These are phyloP conservation scores for Rhodotorula sp. DNA, from an alignment of 1,284 basidiomycete species.

Conservation along the genomic window DNA sequence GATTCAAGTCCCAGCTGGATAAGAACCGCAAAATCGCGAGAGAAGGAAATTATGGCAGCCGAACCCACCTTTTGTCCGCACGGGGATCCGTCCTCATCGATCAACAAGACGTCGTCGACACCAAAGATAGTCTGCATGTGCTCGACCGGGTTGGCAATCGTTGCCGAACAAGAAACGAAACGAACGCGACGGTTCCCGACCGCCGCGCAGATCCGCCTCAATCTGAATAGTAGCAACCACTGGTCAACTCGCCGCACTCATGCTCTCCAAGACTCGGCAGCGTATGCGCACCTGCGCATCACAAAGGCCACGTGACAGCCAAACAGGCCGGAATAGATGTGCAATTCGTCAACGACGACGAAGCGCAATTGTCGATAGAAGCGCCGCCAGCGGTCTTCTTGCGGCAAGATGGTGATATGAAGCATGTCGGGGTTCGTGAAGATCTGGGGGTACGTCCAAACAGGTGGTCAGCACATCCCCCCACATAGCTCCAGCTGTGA, in stretches of 20 bases:
- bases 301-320: slow-evolving; percentile 72
- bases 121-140: slow-evolving; percentile 77
- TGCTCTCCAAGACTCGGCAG: too few relatives aligned
- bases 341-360: slow-evolving; percentile 66
- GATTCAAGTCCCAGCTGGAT: background rate
- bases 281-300: slow-evolving; percentile 56
- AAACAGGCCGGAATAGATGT: slow-evolving; percentile 46
- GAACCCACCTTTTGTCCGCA: slow-evolving; percentile 64
- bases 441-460: slow-evolving; percentile 65
- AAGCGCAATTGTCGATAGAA: slow-evolving; percentile 66
- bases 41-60: background rate
- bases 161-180: slow-evolving; percentile 87
- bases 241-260: background rate
- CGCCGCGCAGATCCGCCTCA: slow-evolving; percentile 76
- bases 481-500: too few relatives aligned
- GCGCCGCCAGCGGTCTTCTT: slow-evolving; percentile 80
- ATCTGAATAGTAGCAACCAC: slow-evolving; percentile 42
- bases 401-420: slow-evolving; percentile 78
- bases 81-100: slow-evolving; percentile 80
- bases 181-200: slow-evolving; percentile 67
- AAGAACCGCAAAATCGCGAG: background rate
- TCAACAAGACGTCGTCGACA: slow-evolving; percentile 64
- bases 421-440: slow-evolving; percentile 69
- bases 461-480: slow-evolving; percentile 54
- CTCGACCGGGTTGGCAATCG: slow-evolving; percentile 69